These are phyloP conservation scores for Rhodamnia argentea DNA, from an alignment of 345 rosid genomes.

Conservation along the genomic window DNA sequence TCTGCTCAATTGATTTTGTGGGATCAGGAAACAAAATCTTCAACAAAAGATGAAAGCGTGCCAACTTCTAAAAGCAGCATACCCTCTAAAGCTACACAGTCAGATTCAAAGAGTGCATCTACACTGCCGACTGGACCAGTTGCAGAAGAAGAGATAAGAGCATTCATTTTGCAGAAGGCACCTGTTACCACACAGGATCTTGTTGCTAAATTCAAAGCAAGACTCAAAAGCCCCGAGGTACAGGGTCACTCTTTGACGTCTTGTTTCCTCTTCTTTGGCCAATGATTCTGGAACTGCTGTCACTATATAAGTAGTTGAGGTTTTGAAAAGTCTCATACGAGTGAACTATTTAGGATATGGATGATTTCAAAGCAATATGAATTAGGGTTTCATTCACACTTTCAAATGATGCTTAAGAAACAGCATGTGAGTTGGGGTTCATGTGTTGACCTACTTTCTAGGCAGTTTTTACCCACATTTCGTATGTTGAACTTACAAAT, in stretches of 20 bases:
- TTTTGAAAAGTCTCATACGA: not conserved
- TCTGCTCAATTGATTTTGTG: not conserved
- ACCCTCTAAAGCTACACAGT: slow-evolving; percentile 27
- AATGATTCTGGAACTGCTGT: not conserved
- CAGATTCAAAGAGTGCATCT: slow-evolving; percentile 35
- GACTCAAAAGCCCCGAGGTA: slow-evolving; percentile 69
- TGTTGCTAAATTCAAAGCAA: slow-evolving; percentile 71
- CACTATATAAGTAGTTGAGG: not conserved
- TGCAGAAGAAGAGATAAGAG: slow-evolving; percentile 83
- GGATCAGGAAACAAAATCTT: slow-evolving; percentile 42
- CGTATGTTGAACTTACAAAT: not conserved
- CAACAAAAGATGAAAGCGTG: slow-evolving; percentile 33
- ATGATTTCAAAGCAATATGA: not conserved
- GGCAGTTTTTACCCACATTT: not conserved
- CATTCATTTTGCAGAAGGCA: slow-evolving; percentile 64
- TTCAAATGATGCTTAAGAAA: not conserved
- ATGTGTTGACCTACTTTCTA: not conserved
- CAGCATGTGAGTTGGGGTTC: not conserved
- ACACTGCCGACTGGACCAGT: slow-evolving; percentile 55
- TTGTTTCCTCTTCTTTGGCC: not conserved
- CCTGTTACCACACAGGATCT: slow-evolving; percentile 86
- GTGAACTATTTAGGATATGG: not conserved
- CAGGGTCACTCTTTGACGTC: not conserved
- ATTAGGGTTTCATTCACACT: not conserved
- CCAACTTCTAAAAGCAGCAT: slow-evolving; percentile 31